Conservation (phyloP, 371 early-diverging fungal species). For the Dinochytrium kinnereticum region DNA sequence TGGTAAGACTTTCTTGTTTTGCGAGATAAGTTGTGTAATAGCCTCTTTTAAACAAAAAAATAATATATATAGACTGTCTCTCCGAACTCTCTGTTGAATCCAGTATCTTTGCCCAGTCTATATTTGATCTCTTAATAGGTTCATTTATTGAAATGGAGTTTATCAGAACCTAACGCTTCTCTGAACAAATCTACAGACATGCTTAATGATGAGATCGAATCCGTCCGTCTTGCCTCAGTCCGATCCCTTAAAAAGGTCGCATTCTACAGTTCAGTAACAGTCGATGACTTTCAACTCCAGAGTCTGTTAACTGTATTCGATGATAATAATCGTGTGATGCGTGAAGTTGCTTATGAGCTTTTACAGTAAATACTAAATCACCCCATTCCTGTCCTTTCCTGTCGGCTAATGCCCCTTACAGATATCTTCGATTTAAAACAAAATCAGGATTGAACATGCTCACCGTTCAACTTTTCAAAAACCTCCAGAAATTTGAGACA, state of each 20-base stretch:
- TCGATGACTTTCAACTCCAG: constrained; percentile 77
- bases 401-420: too few relatives aligned
- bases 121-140: constrained; percentile 8
- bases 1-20: constrained; percentile 50
- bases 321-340: constrained; percentile 69
- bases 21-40: neutral
- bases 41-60: constrained; percentile 8
- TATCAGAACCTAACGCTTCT: neutral
- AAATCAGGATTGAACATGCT: constrained; percentile 41
- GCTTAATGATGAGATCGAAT: constrained; percentile 90
- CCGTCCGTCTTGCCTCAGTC: constrained; percentile 81
- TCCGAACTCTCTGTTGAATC: constrained; percentile 13
- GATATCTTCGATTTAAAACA: constrained; percentile 7
- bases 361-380: constrained; percentile 52
- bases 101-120: constrained; percentile 41
- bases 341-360: constrained; percentile 72
- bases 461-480: constrained; percentile 58
- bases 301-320: constrained; percentile 77
- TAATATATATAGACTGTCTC: constrained; percentile 17
- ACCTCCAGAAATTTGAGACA: constrained; percentile 66
- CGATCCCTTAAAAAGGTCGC: constrained; percentile 76
- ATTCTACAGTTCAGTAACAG: constrained; percentile 54
- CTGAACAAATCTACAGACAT: constrained; percentile 73
- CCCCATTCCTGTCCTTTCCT: neutral
- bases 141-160: too few relatives aligned